Conservation (phyloP, 2,329 filamentous ascomycete genomes). For the Fusarium heterosporum region DNA sequence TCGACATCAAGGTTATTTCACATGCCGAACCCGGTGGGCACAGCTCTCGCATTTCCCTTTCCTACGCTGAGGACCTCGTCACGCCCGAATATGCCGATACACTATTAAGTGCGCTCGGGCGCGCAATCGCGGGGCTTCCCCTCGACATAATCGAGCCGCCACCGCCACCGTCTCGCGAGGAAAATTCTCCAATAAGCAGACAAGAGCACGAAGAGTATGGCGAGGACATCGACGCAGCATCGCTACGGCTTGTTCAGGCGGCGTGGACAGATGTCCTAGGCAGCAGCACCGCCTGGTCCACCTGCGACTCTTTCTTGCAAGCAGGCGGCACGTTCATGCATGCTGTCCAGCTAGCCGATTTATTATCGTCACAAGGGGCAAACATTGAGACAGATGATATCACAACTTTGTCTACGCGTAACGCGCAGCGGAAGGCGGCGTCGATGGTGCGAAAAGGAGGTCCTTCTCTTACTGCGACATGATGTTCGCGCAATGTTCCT, state of each 20-base stretch:
- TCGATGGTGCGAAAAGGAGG: constrained; percentile 7
- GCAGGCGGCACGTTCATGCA: constrained; percentile 15
- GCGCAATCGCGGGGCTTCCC: constrained; percentile 12
- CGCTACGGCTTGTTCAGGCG: constrained; percentile 5
- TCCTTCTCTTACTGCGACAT: constrained; percentile 3
- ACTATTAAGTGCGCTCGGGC: constrained; percentile 12
- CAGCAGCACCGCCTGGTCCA: constrained; percentile 11
- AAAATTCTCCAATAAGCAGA: constrained; percentile 7
- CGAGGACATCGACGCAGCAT: constrained; percentile 11
- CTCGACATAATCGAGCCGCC: constrained; percentile 11
- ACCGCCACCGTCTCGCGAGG: background rate
- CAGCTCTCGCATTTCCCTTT: constrained; percentile 17
- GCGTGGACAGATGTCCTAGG: constrained; percentile 12
- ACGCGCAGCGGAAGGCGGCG: constrained; percentile 12
- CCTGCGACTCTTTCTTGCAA: constrained; percentile 9
- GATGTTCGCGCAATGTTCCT: constrained; percentile 6
- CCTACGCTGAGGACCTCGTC: constrained; percentile 7
- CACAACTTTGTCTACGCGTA: constrained; percentile 11
- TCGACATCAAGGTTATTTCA: constrained; percentile 13
- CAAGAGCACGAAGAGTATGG: constrained; percentile 7
- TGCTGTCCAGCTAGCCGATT: constrained; percentile 8
- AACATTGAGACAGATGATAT: constrained; percentile 14
- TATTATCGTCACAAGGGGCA: constrained; percentile 12
- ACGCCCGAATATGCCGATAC: constrained; percentile 16
- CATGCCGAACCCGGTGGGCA: constrained; percentile 13